Base-by-base conservation (phyloP, 768 basidiomycete species). In the Boletus rufocinnamomeus region DNA sequence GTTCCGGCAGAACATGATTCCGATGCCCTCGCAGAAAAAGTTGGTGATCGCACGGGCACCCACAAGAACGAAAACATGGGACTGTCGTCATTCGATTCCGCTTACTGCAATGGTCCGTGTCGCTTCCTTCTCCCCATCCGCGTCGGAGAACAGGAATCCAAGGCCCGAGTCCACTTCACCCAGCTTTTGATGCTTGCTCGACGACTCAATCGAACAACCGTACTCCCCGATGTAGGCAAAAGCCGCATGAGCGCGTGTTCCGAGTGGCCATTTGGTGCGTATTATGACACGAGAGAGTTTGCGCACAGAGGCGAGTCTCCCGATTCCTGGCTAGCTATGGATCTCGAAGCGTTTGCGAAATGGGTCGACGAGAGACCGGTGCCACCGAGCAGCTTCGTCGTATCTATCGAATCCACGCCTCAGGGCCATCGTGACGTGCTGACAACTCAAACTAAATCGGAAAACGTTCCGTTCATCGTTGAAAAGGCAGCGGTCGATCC, bases 181-280 rank as follows among this genome's bases (percentile, higher is more conserved):
- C 82, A 86, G 61, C 70, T 87, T 56, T 63, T 77, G 1, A 69
- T 72, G 4, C 79, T 87, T n/a, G 81, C 85, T 0, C 67, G 68
- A 50, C 67, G 62, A 7, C 76, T 86, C 30, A 78, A 82, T 62
- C 78, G 85, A 6, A 86, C 80, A 4, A 75, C 87, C 37, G 83
- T 87, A 28, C 75, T 88, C 6, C 86, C 86, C 3, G 83, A 84
- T 57, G 84, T 86, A 5, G 81, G 81, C 8, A 80, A 81, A 57
- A 81, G 81, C 48, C 77, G 82, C 38, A 74, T 86, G 35, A 80
- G 82, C 1, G 68, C 74, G 4, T 88, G 85, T 72, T 79, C 75
- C 60, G 69, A 73, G 50, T 79, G 76, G 77, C 70, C 74, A 2
- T 82, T 86, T 60, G 72, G 70, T 3, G 72, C 72, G 9, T 87